Percentiles rank a stretch among this genome's conserved stretches.
These are phyloP conservation scores for Phytophthora pistaciae DNA, from an alignment of 352 stramenopile species.

Conservation along the genomic window DNA sequence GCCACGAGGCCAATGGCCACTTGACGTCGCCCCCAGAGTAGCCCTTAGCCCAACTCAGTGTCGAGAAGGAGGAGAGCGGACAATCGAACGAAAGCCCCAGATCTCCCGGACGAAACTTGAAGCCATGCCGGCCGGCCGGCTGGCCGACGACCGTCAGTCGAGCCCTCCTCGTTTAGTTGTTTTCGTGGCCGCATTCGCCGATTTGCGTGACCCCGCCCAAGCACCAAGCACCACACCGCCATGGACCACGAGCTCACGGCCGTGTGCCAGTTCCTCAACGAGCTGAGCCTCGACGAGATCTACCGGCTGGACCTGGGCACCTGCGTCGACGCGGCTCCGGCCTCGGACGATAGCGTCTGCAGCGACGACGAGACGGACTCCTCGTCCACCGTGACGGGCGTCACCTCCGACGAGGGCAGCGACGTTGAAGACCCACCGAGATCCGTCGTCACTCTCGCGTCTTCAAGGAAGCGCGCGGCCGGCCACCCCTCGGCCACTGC, in stretches of 20 bases:
- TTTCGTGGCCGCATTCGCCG: slow-evolving; percentile 17
- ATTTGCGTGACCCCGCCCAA: slow-evolving; percentile 15
- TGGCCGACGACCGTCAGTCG: no score
- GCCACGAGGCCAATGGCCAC: neutral
- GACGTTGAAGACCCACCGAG: slow-evolving; percentile 21
- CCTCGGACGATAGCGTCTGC: slow-evolving; percentile 10
- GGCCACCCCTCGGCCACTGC: neutral
- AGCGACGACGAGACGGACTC: slow-evolving; percentile 9
- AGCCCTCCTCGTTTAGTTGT: neutral
- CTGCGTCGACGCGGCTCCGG: neutral
- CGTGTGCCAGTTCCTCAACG: slow-evolving; percentile 39
- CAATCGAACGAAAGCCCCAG: slow-evolving; percentile 13
- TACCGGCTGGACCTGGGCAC: slow-evolving; percentile 12
- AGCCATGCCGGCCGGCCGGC: neutral
- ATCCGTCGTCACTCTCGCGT: neutral
- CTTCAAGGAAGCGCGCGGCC: neutral
- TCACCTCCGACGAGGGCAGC: slow-evolving; percentile 30
- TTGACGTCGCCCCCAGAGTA: neutral
- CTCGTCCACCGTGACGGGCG: slow-evolving; percentile 8
- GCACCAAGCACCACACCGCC: neutral
- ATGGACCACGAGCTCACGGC: slow-evolving; percentile 31
- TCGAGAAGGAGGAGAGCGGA: slow-evolving; percentile 1
- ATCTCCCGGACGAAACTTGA: slow-evolving; percentile 2
- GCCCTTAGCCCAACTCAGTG: neutral
- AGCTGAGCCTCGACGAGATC: slow-evolving; percentile 39